Evolutionary conservation across 257 asterid genomes (phyloP), one percentile per base, ranked within the genome.

Genomic region (Oldenlandia corymbosa): DNA sequence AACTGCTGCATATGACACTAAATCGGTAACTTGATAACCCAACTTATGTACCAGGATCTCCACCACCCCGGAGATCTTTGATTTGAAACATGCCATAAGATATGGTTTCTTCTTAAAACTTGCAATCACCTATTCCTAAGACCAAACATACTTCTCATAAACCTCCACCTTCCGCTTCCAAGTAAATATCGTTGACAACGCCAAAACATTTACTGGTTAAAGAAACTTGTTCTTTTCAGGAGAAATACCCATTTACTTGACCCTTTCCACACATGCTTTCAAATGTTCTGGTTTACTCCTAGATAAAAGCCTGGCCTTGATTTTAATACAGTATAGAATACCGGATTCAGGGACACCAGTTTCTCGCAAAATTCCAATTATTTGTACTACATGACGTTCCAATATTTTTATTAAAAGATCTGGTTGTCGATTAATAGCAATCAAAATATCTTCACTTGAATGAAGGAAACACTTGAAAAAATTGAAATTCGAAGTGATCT

Each of bases 91-190:
- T 1, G 32, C 16, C 36, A 52, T 32, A n/a, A n/a, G n/a, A n/a
- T n/a, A n/a, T n/a, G n/a, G n/a, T n/a, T n/a, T n/a, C n/a, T n/a
- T n/a, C n/a, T n/a, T n/a, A n/a, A n/a, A n/a, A n/a, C n/a, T n/a
- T n/a, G n/a, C n/a, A n/a, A n/a, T 51, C 69, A 65, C 60, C 39
- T 65, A 61, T 17, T 65, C 53, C 53, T 65, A 61, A 41, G 70
- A 65, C 59, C 52, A 65, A 23, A 31, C 61, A 52, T 61, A 65
- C 30, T 45, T 65, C 60, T 51, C 52, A 34, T 65, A 65, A 52
- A 37, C 60, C 39, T 53, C 69, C 7, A 42, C 24, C 46, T 65
- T 65, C 0, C 26, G 50, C 5, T 66, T 9, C 70, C 70, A 66
- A 37, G 45, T 43, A 9, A 26, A 27, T 8, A 5, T 5, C 18